Evolutionary conservation across 768 basidiomycete genomes (phyloP), one percentile per base, ranked within the genome.

Genomic region (Pulveroboletus sp.): DNA sequence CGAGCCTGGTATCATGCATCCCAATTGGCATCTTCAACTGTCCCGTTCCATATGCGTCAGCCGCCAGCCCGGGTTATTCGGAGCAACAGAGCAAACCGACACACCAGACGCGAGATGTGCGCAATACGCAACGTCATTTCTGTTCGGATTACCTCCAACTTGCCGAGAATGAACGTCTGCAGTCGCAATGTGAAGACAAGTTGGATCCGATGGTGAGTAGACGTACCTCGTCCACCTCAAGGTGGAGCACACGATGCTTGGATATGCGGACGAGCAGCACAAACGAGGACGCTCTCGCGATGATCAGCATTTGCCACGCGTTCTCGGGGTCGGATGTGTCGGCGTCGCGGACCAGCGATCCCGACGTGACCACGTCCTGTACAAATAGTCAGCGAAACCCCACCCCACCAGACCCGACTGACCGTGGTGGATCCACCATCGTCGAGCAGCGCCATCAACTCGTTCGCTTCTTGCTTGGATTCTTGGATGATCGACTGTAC

Each of bases 191-290:
- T 29, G n/a, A n/a, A n/a, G n/a, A n/a, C n/a, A n/a, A n/a, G n/a
- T n/a, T n/a, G n/a, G n/a, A n/a, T n/a, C n/a, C n/a, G n/a, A n/a
- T n/a, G n/a, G n/a, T n/a, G n/a, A n/a, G n/a, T n/a, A n/a, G 2
- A 31, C 42, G 14, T 17, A 34, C 37, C 47, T 64, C 62, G 50
- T 61, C 56, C 39, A 63, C 61, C 25, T 63, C 61, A 32, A 63
- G 34, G 6, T 61, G 47, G 29, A 63, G 50, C 21, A 63, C 53
- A 3, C 62, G 56, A 6, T 4, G n/a, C 32, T 46, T 47, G 0
- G 62, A 58, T 6, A 63, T 23, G 17, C 59, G 50, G 7, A 63
- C 1, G 24, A 62, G 46, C 14, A 62, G 43, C 41, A 61, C 50
- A 19, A 58, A 62, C 31, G 62, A 51, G 1, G 56, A 51, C n/a